Evolutionary conservation across 2,329 filamentous ascomycete species (phyloP), one percentile per base, ranked within the genome.

Genomic region (Gaeumannomyces tritici): DNA sequence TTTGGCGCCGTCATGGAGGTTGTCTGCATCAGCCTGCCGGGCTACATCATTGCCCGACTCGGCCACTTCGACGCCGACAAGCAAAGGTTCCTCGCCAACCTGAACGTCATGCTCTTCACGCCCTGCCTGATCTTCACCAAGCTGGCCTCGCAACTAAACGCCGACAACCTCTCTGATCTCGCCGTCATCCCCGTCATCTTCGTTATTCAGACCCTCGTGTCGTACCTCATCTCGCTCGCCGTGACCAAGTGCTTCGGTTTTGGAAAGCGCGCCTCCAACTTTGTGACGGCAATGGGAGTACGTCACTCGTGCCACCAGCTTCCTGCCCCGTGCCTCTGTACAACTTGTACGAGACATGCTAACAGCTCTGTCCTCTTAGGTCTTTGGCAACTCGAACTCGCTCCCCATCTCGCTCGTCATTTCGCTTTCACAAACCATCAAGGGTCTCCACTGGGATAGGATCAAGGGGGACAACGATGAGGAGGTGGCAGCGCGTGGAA

Each of bases 41-140:
- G 95, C 31, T 99, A 97, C 76, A 89, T 99, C 66, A 87, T 97
- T 62, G 95, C 95, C 15, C 82, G 89, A 54, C 82, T 91, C 69
- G 95, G 95, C 73, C 90, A 96, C 77, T 98, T 99, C 75, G 91
- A 96, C 75, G 91, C 91, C 66, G 92, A 96, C 61, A 90, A 93
- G 73, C 95, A 99, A 75, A 98, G 97, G 76, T 96, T 99, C 72
- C 82, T 97, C 60, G 93, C 95, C 62, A 97, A 99, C 72, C 81
- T 99, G 68, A 99, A 99, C 74, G 92, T 97, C 64, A 90, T 90
- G 78, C 82, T 99, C 55, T 99, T 99, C 76, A 99, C 95, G 33
- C 95, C 95, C 67, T 98, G 95, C 74, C 86, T 99, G 66, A 96
- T 99, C 74, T 99, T 98, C 75, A 96, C 91, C 21, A 99, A 99